phyloP scores from a whole-genome alignment of 805 yeast species.

The Debaryomyces maramus region DNA sequence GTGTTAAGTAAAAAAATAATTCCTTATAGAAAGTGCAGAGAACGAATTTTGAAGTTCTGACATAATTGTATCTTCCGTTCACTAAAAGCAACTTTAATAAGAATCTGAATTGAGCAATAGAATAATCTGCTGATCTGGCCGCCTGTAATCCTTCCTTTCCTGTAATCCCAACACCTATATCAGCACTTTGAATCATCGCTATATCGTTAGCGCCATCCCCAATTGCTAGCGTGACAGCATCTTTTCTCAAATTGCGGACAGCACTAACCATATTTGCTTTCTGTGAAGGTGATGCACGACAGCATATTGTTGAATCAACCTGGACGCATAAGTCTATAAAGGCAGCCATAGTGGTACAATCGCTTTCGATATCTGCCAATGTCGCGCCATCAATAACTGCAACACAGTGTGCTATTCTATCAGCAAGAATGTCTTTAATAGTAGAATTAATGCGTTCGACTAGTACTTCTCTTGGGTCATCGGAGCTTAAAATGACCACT shows the following conservation, averaged over 20 bases:
- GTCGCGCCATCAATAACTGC: slow-evolving; percentile 95
- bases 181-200: slow-evolving; percentile 99
- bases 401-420: slow-evolving; percentile 89
- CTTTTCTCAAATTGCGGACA: slow-evolving; percentile 68
- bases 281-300: slow-evolving; percentile 97
- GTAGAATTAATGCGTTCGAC: slow-evolving; percentile 73
- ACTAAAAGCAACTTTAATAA: slow-evolving; percentile 80
- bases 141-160: slow-evolving; percentile 98
- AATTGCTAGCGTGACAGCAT: slow-evolving; percentile 85
- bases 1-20: slow-evolving; percentile 83
- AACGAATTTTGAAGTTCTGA: slow-evolving; percentile 88
- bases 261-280: slow-evolving; percentile 85
- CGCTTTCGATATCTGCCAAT: slow-evolving; percentile 67
- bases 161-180: slow-evolving; percentile 95
- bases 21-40: slow-evolving; percentile 95
- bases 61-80: slow-evolving; percentile 94
- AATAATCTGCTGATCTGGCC: slow-evolving; percentile 89
- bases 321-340: slow-evolving; percentile 84
- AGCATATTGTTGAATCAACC: slow-evolving; percentile 88
- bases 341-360: slow-evolving; percentile 66
- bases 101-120: slow-evolving; percentile 91
- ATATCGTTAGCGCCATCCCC: slow-evolving; percentile 99
- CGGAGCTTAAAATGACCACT: slow-evolving; percentile 64
- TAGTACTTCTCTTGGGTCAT: slow-evolving; percentile 53
- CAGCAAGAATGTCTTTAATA: slow-evolving; percentile 67